Evolutionary conservation across 1,284 basidiomycete species (phyloP).

Genomic region (Mycena citricolor): DNA sequence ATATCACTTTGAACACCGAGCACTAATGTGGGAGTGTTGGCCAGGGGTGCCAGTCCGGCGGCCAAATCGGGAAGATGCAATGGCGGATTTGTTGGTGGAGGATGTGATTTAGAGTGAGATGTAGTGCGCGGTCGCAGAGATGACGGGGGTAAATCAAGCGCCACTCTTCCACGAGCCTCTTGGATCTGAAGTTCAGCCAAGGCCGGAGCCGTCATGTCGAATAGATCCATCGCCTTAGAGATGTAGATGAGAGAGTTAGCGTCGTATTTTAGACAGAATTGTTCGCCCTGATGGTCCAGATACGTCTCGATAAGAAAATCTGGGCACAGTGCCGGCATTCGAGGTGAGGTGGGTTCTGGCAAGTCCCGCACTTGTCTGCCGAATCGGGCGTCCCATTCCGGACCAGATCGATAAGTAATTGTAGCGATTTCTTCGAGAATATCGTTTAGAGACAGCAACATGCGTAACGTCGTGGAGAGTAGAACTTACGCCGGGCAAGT

Average conservation of each 20-base stretch:
- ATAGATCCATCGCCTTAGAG: constrained; percentile 99
- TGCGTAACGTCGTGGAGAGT: neutral
- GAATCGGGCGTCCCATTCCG: constrained; percentile 98
- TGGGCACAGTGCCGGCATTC: constrained; percentile 82
- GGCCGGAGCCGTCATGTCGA: constrained; percentile 88
- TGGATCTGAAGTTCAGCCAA: constrained; percentile 65
- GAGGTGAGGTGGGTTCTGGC: constrained; percentile 34
- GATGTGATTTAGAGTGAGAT: constrained; percentile 68
- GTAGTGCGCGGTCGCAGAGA: constrained; percentile 34
- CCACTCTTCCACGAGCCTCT: constrained; percentile 13
- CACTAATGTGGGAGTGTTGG: constrained; percentile 80
- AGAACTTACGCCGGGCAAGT: constrained; percentile 83
- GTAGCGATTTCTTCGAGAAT: constrained; percentile 90
- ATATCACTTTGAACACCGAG: constrained; percentile 97
- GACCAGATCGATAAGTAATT: constrained; percentile 97
- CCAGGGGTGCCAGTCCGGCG: constrained; percentile 77
- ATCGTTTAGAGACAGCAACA: constrained; percentile 5
- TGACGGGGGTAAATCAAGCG: constrained; percentile 24
- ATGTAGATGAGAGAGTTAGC: constrained; percentile 99
- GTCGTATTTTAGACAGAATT: constrained; percentile 98
- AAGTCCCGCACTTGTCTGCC: constrained; percentile 68
- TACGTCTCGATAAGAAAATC: constrained; percentile 99
- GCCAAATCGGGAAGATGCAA: constrained; percentile 83
- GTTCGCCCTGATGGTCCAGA: constrained; percentile 96
- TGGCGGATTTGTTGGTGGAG: constrained; percentile 64